These are phyloP conservation scores for Beauveria medogensis DNA, from an alignment of 2,329 filamentous ascomycete species.

Conservation along the genomic window DNA sequence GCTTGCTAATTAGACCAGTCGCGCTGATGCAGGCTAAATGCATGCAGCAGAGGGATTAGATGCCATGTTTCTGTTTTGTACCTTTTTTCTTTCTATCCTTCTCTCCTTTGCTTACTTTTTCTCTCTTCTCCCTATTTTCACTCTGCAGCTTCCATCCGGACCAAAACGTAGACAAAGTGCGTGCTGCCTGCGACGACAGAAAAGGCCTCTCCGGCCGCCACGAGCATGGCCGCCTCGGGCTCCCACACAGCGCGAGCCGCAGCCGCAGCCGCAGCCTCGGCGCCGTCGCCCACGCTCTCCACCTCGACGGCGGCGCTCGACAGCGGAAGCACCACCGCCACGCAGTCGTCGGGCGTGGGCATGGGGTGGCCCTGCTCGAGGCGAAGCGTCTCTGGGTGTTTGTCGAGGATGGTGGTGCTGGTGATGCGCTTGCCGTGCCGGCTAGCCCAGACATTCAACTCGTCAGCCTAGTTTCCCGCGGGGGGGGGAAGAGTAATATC, in stretches of 20 bases:
- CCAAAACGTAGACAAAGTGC: slow-evolving; percentile 3
- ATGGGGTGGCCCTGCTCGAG: not conserved
- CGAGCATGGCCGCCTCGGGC: not conserved
- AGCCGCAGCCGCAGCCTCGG: no score
- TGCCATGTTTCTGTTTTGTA: not conserved
- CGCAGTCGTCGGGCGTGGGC: not conserved
- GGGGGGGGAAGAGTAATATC: no score
- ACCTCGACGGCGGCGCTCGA: not conserved
- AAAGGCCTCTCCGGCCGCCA: not conserved
- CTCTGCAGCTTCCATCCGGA: not conserved
- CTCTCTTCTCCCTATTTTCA: no score
- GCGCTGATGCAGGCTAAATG: not conserved
- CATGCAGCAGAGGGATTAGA: not conserved
- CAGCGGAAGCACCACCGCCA: slow-evolving; percentile 1
- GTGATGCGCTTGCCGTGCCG: not conserved
- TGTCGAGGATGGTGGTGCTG: slow-evolving; percentile 7
- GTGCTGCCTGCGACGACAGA: not conserved
- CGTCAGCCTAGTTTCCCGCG: not conserved
- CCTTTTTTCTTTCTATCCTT: not conserved
- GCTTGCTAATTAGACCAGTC: not conserved
- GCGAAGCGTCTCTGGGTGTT: slow-evolving; percentile 5
- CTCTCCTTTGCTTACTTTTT: not conserved
- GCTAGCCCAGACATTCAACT: not conserved
- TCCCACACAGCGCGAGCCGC: not conserved
- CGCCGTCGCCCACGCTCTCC: not conserved